Evolutionary conservation across 495 filamentous ascomycete species (phyloP), one percentile per base, ranked within the genome.

Genomic region (Penicillium atrosanguineum): DNA sequence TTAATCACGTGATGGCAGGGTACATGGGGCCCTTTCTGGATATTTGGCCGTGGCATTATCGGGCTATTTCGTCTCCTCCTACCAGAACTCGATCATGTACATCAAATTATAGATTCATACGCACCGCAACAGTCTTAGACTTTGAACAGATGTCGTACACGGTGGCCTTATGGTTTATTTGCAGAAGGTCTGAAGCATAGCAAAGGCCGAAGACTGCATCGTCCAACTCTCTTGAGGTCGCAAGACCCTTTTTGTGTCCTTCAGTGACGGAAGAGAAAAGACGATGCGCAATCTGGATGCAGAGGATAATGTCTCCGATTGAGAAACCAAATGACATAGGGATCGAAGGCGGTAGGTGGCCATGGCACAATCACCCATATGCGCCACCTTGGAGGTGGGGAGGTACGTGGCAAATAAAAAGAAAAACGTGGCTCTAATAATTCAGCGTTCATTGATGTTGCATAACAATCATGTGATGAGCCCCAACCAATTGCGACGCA

Each of bases 311-410:
- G 26, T 56, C 53, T 8, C 53, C 53, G n/a, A n/a, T 16, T 4
- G 53, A 56, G 34, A 56, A 6, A 29, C 43, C 48, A 15, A 49
- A 45, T 12, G 53, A 41, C 53, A 55, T 55, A 28, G 26, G n/a
- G n/a, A n/a, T n/a, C n/a, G n/a, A n/a, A n/a, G n/a, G n/a, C n/a
- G n/a, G n/a, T n/a, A n/a, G n/a, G n/a, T n/a, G n/a, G n/a, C n/a
- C n/a, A n/a, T n/a, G n/a, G n/a, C n/a, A n/a, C n/a, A n/a, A n/a
- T n/a, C n/a, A n/a, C n/a, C n/a, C n/a, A n/a, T n/a, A n/a, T n/a
- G n/a, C n/a, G n/a, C n/a, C n/a, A n/a, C n/a, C n/a, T n/a, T n/a
- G n/a, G n/a, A n/a, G n/a, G n/a, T n/a, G n/a, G n/a, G n/a, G n/a
- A n/a, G n/a, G n/a, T n/a, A n/a, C n/a, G n/a, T n/a, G n/a, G n/a